Conservation (phyloP, 768 basidiomycete species). For the Obba rivulosa region DNA sequence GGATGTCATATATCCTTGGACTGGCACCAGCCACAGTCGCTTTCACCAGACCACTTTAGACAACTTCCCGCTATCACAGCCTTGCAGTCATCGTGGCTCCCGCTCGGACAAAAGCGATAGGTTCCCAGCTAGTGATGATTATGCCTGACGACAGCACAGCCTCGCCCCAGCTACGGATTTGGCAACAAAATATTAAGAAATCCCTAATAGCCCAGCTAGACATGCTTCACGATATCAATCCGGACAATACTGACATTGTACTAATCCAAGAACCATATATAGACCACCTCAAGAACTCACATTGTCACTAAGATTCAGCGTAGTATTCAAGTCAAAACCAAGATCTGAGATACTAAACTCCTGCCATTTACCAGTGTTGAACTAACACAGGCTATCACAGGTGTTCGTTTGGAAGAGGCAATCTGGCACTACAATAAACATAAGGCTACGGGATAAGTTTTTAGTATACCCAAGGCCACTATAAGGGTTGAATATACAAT, state of each 20-base stretch:
- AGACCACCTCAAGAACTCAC: constrained; percentile 15
- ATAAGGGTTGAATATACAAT: no score
- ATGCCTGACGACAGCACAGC: neutral
- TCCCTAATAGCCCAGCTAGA: constrained; percentile 16
- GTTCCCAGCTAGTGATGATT: neutral
- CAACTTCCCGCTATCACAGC: neutral
- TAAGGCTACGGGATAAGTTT: no score
- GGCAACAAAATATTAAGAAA: constrained; percentile 26
- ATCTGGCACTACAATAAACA: no score
- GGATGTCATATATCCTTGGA: neutral
- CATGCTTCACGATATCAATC: constrained; percentile 6
- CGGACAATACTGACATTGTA: constrained; percentile 25
- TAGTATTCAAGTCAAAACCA: no score
- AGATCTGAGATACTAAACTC: no score
- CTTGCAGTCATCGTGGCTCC: neutral
- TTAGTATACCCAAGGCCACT: no score
- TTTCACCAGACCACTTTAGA: neutral
- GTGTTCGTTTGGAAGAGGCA: no score
- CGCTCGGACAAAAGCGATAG: neutral
- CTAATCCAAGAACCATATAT: constrained; percentile 36
- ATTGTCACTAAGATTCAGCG: no score
- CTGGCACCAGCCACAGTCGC: neutral
- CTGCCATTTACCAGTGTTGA: no score
- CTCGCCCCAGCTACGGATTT: constrained; percentile 10
- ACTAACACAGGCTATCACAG: no score